Conservation (phyloP, 257 asterid species). For the Fraxinus excelsior region DNA sequence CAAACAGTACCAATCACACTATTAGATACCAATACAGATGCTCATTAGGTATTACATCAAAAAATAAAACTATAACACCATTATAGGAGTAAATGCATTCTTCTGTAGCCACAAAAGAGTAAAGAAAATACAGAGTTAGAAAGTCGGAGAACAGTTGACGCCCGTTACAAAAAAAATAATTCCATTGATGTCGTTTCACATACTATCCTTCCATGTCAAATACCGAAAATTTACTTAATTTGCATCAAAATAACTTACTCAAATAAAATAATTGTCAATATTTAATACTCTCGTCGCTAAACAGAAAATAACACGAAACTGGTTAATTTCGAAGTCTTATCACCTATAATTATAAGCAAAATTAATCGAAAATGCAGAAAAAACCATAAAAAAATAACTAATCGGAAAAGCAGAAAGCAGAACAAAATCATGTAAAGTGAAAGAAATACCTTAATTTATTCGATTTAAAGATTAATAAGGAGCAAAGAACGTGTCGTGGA, state of each 20-base stretch:
- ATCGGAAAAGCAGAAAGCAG: not conserved
- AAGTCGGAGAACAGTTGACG: constrained; percentile 19
- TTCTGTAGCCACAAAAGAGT: not conserved
- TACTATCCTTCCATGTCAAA: not conserved
- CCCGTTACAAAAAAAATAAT: not conserved
- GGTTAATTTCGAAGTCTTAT: not conserved
- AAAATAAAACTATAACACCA: not conserved
- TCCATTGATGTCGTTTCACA: not conserved
- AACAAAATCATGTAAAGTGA: not conserved
- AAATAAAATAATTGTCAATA: not conserved
- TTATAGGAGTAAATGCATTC: not conserved
- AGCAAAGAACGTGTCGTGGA: not conserved
- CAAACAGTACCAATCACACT: not conserved
- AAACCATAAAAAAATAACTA: no score
- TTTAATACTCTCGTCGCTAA: not conserved
- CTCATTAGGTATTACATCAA: not conserved
- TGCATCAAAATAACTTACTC: not conserved
- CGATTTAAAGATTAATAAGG: not conserved
- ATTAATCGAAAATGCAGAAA: not conserved
- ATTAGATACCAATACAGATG: not conserved
- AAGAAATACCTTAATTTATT: not conserved
- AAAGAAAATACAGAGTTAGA: not conserved
- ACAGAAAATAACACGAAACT: not conserved
- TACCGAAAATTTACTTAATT: not conserved
- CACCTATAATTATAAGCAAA: not conserved